Evolutionary conservation across 768 basidiomycete genomes (phyloP).

Genomic region (Amanita pseudoporphyria): DNA sequence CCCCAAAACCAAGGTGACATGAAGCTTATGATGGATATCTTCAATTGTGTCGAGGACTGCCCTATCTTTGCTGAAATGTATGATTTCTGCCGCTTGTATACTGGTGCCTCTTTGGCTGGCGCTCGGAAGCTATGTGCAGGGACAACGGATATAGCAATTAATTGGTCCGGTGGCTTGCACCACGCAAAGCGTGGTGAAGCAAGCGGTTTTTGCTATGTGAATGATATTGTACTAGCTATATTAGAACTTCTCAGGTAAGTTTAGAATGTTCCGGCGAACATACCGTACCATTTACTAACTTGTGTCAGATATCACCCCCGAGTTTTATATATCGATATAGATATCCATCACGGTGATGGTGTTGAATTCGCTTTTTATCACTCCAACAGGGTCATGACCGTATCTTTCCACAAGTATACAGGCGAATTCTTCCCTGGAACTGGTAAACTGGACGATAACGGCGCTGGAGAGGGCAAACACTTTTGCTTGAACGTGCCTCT

Average conservation of each 20-base stretch:
- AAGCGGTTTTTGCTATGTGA: slow-evolving; percentile 97
- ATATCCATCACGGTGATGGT: slow-evolving; percentile 98
- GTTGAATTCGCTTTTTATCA: slow-evolving; percentile 98
- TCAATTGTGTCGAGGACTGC: slow-evolving; percentile 96
- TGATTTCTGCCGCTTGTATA: slow-evolving; percentile 89
- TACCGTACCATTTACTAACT: neutral
- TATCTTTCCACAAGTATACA: slow-evolving; percentile 98
- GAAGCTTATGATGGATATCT: slow-evolving; percentile 70
- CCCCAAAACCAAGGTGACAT: slow-evolving; percentile 62
- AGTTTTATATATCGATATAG: slow-evolving; percentile 97
- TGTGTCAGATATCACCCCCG: slow-evolving; percentile 73
- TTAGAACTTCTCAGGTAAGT: slow-evolving; percentile 79
- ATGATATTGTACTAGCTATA: slow-evolving; percentile 93
- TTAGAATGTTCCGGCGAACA: neutral
- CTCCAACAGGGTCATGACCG: slow-evolving; percentile 96
- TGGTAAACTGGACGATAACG: slow-evolving; percentile 91
- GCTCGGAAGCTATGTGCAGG: slow-evolving; percentile 82
- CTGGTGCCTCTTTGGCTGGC: slow-evolving; percentile 86
- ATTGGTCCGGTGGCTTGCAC: slow-evolving; percentile 98
- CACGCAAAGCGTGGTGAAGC: slow-evolving; percentile 98
- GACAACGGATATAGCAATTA: slow-evolving; percentile 92
- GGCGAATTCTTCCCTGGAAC: slow-evolving; percentile 99
- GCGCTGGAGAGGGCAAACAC: slow-evolving; percentile 81
- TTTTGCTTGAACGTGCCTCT: slow-evolving; percentile 94
- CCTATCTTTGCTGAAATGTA: slow-evolving; percentile 94